Evolutionary conservation across 176 grass and related monocot genomes (phyloP), one percentile per base, ranked within the genome.

Genomic region (Cocos nucifera): DNA sequence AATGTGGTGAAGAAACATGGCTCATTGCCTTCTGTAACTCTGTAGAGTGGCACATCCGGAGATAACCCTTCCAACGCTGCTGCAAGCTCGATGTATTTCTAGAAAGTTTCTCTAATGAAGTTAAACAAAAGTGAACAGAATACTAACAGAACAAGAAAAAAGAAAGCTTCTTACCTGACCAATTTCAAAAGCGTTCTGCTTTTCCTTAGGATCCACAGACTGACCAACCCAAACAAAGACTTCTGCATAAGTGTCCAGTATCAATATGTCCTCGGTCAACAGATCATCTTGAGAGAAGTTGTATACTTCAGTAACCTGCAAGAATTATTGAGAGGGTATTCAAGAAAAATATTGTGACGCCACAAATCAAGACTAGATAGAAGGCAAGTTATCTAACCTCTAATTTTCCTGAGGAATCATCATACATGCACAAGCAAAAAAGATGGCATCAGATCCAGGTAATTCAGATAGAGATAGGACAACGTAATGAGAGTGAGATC

Each of bases 381-480:
- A 65, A 61, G n/a, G 35, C 8, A 50, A 72, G 49, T 72, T 48
- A 22, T 69, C 72, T 5, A 66, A 95, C 91, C 91, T 90, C 86
- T 57, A 90, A 50, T 64, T 83, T 96, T 62, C 72, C 91, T 96
- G 80, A 63, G 76, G 66, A 85, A 26, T 19, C 18, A 77, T 30
- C 51, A 71, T 66, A 51, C 57, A 26, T 63, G 48, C 59, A 15
- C 10, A 35, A 85, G 9, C 8, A 44, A 81, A 63, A 60, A 26
- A 59, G 49, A 78, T 16, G 19, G 53, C 55, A 72, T 18, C 70
- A 72, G 44, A 82, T 48, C 21, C 32, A 44, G 75, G 71, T 17
- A 18, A 75, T 10, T 14, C 35, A 44, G 35, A 44, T 44, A 44
- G 35, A 12, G 1, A 44, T 44, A 44, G 10, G 35, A 44, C 35